Percentiles rank a stretch among this genome's conserved stretches.
Evolutionary conservation across 164 flowering plant species (phyloP).

Genomic region (Vitis cinerea): DNA sequence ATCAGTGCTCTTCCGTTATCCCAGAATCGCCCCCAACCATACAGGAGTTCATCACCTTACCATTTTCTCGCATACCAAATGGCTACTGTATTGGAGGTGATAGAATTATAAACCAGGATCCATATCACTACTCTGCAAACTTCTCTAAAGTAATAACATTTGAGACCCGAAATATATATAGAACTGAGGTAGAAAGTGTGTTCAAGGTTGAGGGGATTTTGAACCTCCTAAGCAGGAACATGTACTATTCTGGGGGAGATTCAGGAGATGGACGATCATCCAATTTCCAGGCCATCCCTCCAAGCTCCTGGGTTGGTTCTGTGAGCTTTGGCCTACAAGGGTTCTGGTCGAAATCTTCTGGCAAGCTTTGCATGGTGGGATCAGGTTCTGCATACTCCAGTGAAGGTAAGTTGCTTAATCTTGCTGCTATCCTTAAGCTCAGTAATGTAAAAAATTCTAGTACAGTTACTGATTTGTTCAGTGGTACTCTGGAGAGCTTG

Average conservation of each 20-base stretch:
- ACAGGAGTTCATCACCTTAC: background rate
- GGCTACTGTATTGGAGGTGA: slow-evolving; percentile 15
- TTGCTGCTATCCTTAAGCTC: slow-evolving; percentile 48
- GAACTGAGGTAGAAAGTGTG: slow-evolving; percentile 12
- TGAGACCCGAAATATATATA: background rate
- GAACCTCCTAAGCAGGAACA: background rate
- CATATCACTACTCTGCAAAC: background rate
- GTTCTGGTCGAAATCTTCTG: slow-evolving; percentile 47
- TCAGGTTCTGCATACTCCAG: slow-evolving; percentile 14
- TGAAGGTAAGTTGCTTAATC: slow-evolving; percentile 30
- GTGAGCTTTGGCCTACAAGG: slow-evolving; percentile 36
- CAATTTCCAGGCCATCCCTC: background rate
- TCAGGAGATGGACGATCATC: too few species aligned
- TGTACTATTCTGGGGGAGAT: background rate
- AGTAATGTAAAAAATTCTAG: slow-evolving; percentile 29
- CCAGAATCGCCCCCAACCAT: slow-evolving; percentile 13
- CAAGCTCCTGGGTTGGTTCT: background rate
- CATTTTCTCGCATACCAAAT: background rate
- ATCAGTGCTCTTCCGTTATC: slow-evolving; percentile 17
- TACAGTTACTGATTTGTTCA: slow-evolving; percentile 34
- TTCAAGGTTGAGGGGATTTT: slow-evolving; percentile 20
- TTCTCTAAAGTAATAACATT: background rate
- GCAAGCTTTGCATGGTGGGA: slow-evolving; percentile 64
- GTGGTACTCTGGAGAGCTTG: slow-evolving; percentile 50
- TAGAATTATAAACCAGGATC: background rate